Conservation (phyloP, 2,329 filamentous ascomycete species). For the Sclerotinia sclerotiorum region DNA sequence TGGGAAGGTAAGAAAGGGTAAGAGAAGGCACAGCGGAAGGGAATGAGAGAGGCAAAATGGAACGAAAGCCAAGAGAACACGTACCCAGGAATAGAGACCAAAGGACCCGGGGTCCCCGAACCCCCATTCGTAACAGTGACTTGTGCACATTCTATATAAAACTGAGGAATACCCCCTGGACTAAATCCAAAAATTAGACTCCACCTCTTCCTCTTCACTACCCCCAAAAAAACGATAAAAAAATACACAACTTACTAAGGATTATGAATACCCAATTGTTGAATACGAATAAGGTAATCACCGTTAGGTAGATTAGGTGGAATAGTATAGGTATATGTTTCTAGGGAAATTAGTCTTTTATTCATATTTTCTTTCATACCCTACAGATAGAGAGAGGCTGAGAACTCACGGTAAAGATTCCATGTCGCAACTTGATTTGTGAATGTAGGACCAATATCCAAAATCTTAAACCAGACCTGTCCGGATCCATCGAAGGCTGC, state of each 20-base stretch:
- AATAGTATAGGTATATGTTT: constrained; percentile 38
- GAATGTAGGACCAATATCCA: constrained; percentile 40
- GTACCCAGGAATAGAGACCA: constrained; percentile 37
- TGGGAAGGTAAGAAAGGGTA: too few relatives aligned
- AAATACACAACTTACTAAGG: constrained; percentile 26
- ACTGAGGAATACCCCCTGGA: constrained; percentile 36
- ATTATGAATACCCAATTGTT: constrained; percentile 39
- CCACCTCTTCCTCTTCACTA: background rate
- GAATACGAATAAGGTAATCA: constrained; percentile 38
- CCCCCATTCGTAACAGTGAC: constrained; percentile 37
- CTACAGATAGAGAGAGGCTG: too few relatives aligned
- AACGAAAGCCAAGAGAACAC: background rate
- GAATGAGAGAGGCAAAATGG: background rate
- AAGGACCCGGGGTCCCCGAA: constrained; percentile 33
- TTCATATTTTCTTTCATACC: background rate
- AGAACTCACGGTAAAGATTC: constrained; percentile 34
- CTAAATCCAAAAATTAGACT: background rate
- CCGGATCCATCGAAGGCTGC: constrained; percentile 42
- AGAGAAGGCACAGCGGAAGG: constrained; percentile 25
- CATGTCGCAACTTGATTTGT: constrained; percentile 32
- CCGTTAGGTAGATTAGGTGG: constrained; percentile 35
- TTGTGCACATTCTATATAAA: constrained; percentile 40
- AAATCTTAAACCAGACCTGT: constrained; percentile 43
- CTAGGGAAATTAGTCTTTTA: constrained; percentile 19
- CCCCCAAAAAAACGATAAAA: background rate